A percentile compares a stretch with the other conserved stretches of the same genome.
phyloP scores from a whole-genome alignment of 2,329 filamentous ascomycete genomes.

The Cylindrodendrum hubeiense region DNA sequence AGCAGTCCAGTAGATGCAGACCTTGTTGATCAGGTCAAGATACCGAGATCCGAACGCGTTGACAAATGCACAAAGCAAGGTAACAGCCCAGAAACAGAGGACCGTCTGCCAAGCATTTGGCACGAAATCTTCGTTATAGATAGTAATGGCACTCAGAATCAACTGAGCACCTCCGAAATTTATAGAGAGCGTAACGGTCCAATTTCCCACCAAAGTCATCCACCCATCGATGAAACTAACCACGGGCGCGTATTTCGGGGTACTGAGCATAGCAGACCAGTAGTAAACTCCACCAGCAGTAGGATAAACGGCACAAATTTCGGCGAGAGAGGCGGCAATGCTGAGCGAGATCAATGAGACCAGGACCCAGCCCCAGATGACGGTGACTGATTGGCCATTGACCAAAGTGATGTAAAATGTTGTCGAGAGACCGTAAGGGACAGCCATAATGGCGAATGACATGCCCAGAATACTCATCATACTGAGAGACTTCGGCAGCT shows the following conservation, averaged over 20 bases:
- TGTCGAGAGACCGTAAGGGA: constrained; percentile 62
- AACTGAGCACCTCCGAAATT: constrained; percentile 77
- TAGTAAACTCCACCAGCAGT: constrained; percentile 76
- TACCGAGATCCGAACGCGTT: constrained; percentile 71
- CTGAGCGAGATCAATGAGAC: constrained; percentile 78
- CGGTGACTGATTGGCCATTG: constrained; percentile 76
- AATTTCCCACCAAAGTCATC: constrained; percentile 80
- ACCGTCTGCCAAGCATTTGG: constrained; percentile 78
- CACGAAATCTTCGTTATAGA: constrained; percentile 71
- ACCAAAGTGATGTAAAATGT: constrained; percentile 67
- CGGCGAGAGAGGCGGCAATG: constrained; percentile 77
- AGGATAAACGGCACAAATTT: constrained; percentile 76
- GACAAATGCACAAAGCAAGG: constrained; percentile 70
- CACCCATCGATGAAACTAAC: constrained; percentile 80
- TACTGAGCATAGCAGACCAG: constrained; percentile 76
- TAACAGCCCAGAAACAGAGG: constrained; percentile 77
- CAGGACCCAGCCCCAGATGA: constrained; percentile 78
- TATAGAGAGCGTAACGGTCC: constrained; percentile 75
- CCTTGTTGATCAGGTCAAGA: constrained; percentile 75
- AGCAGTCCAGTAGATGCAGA: constrained; percentile 79
- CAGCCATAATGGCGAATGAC: constrained; percentile 63
- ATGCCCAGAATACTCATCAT: constrained; percentile 61
- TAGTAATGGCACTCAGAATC: constrained; percentile 73
- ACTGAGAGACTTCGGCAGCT: constrained; percentile 62
- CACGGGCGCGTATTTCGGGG: constrained; percentile 69